Percentiles rank a stretch among this genome's conserved stretches.
Evolutionary conservation across 306 rosid species (phyloP).

Genomic region (Echinosophora koreensis): DNA sequence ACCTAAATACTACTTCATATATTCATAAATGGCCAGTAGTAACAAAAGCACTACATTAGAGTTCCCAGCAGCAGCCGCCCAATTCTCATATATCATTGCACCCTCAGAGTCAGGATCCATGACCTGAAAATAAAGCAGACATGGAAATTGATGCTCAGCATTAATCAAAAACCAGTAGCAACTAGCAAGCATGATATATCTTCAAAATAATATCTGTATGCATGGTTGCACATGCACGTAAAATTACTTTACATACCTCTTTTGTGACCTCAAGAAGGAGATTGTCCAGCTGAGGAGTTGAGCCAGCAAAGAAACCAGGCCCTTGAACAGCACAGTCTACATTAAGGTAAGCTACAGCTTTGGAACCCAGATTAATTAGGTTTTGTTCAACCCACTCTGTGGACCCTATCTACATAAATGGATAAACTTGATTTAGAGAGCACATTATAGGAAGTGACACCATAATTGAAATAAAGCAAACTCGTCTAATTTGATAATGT

Average conservation of each 20-base stretch:
- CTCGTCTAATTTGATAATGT: slow-evolving; percentile 12
- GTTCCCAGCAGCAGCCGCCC: slow-evolving; percentile 56
- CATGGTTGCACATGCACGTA: not conserved
- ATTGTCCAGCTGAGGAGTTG: slow-evolving; percentile 82
- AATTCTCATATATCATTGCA: slow-evolving; percentile 54
- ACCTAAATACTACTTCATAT: no score
- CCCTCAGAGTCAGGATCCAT: slow-evolving; percentile 73
- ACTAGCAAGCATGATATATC: not conserved
- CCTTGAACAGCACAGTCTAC: slow-evolving; percentile 88
- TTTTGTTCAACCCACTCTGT: slow-evolving; percentile 89
- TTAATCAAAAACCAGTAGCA: slow-evolving; percentile 23
- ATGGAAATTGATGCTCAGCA: slow-evolving; percentile 9
- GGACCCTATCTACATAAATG: slow-evolving; percentile 71
- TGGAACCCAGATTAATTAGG: slow-evolving; percentile 65
- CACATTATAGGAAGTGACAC: slow-evolving; percentile 26
- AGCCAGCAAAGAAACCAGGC: slow-evolving; percentile 65
- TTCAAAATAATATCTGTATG: not conserved
- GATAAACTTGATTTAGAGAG: slow-evolving; percentile 33
- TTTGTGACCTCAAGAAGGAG: slow-evolving; percentile 67
- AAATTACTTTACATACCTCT: slow-evolving; percentile 49
- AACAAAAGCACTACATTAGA: slow-evolving; percentile 49
- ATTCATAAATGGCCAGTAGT: not conserved
- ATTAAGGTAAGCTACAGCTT: slow-evolving; percentile 79
- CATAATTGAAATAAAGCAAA: slow-evolving; percentile 18
- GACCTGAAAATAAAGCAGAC: slow-evolving; percentile 55